A percentile compares a stretch with the other conserved stretches of the same genome.
phyloP scores from a whole-genome alignment of 2,329 filamentous ascomycete species.

The Dothideomycetes sp. region DNA sequence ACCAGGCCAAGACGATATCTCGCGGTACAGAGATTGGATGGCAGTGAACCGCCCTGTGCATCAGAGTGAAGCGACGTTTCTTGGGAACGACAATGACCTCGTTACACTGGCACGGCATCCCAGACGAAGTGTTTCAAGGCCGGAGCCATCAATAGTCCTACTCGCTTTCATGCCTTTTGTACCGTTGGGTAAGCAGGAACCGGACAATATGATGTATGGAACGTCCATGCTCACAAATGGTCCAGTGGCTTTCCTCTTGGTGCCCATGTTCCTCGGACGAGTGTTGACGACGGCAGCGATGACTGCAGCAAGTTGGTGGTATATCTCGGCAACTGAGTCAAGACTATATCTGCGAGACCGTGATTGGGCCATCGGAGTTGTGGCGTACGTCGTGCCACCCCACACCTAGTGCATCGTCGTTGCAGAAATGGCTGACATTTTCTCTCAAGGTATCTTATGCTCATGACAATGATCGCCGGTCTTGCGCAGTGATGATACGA shows the following conservation, averaged over 20 bases:
- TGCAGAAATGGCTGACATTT: slow-evolving; percentile 2
- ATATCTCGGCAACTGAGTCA: slow-evolving; percentile 23
- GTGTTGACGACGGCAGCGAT: slow-evolving; percentile 28
- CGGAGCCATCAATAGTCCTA: slow-evolving; percentile 2
- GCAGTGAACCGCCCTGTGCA: slow-evolving; percentile 43
- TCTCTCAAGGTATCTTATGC: slow-evolving; percentile 26
- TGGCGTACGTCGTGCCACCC: slow-evolving; percentile 25
- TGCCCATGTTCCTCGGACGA: slow-evolving; percentile 29
- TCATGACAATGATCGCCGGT: slow-evolving; percentile 29
- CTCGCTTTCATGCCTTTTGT: slow-evolving; percentile 24
- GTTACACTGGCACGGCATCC: slow-evolving; percentile 25
- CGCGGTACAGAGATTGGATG: slow-evolving; percentile 46
- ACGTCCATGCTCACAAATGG: slow-evolving; percentile 12
- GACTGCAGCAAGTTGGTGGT: slow-evolving; percentile 22
- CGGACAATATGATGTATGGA: slow-evolving; percentile 9
- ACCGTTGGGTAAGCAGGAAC: slow-evolving; percentile 14
- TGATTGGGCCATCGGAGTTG: slow-evolving; percentile 29
- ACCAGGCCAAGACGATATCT: slow-evolving; percentile 41
- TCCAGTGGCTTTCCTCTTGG: slow-evolving; percentile 30
- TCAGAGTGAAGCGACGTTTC: slow-evolving; percentile 48
- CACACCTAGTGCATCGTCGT: not conserved
- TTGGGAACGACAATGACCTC: slow-evolving; percentile 45
- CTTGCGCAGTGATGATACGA: slow-evolving; percentile 14
- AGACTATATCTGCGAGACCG: slow-evolving; percentile 22
- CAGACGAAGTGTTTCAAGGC: slow-evolving; percentile 1